A percentile compares a stretch with the other conserved stretches of the same genome.
These are phyloP conservation scores for Paecilomyces formosus DNA, from an alignment of 2,329 filamentous ascomycete genomes.

Conservation along the genomic window DNA sequence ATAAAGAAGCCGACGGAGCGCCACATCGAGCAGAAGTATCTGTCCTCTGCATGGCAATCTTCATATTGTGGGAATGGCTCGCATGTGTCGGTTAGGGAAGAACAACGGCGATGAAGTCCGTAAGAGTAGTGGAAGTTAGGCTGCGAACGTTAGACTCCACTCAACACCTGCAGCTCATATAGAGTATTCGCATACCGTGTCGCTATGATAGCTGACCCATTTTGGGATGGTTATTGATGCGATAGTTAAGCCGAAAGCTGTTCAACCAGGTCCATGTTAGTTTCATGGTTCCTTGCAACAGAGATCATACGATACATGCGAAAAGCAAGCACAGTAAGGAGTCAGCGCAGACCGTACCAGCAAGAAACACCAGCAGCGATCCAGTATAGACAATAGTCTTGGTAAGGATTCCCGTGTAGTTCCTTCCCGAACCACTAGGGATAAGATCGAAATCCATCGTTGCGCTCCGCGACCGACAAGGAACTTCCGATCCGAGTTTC, in stretches of 20 bases:
- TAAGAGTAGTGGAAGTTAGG: slow-evolving; percentile 56
- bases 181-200: slow-evolving; percentile 25
- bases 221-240: slow-evolving; percentile 39
- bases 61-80: slow-evolving; percentile 57
- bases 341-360: slow-evolving; percentile 23
- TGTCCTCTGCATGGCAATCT: slow-evolving; percentile 60
- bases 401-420: slow-evolving; percentile 42
- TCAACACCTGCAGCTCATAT: not conserved
- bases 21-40: slow-evolving; percentile 89
- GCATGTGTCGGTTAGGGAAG: slow-evolving; percentile 52
- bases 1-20: slow-evolving; percentile 80
- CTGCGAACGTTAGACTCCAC: slow-evolving; percentile 9
- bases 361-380: slow-evolving; percentile 38
- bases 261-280: not conserved
- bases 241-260: slow-evolving; percentile 39
- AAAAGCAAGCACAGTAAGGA: not conserved
- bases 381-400: slow-evolving; percentile 41
- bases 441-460: slow-evolving; percentile 37
- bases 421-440: slow-evolving; percentile 33
- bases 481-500: not conserved
- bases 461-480: not conserved
- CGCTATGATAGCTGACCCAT: slow-evolving; percentile 42
- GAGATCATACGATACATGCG: slow-evolving; percentile 1
- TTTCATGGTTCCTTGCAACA: not conserved
- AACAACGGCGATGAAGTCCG: slow-evolving; percentile 77